These are phyloP conservation scores for Saccharomycopsis sp. DNA, from an alignment of 805 yeast genomes.

Conservation along the genomic window DNA sequence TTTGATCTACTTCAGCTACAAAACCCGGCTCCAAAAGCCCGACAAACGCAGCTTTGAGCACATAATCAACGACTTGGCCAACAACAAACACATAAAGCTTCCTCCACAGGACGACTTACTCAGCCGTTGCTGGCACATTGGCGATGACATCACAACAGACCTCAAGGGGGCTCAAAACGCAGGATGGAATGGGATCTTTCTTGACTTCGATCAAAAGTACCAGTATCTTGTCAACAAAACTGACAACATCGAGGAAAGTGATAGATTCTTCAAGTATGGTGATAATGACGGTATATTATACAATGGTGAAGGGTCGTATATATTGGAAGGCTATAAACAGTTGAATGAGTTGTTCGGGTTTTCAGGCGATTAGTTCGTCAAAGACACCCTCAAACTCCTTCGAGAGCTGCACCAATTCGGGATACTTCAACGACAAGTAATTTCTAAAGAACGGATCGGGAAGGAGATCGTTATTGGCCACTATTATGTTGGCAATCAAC, in stretches of 20 bases:
- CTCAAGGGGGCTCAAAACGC: conserved; percentile 42
- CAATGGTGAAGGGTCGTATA: conserved; percentile 5
- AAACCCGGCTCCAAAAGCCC: conserved; percentile 51
- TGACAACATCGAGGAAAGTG: neutral
- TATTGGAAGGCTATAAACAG: conserved; percentile 2
- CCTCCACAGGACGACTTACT: conserved; percentile 22
- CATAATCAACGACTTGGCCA: conserved; percentile 28
- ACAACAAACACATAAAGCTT: conserved; percentile 20
- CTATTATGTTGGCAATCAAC: conserved; percentile 34
- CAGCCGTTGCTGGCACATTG: conserved; percentile 52
- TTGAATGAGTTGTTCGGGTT: conserved; percentile 1
- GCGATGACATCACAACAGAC: conserved; percentile 56
- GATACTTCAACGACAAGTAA: conserved; percentile 31
- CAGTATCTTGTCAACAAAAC: conserved; percentile 17
- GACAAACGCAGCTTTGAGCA: conserved; percentile 38
- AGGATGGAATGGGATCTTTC: conserved; percentile 56
- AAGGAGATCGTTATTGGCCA: conserved; percentile 29
- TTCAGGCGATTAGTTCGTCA: neutral
- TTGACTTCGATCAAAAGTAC: conserved; percentile 31
- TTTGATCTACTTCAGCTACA: conserved; percentile 48
- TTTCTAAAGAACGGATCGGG: conserved; percentile 36
- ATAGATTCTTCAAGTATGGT: neutral
- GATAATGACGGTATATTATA: neutral
- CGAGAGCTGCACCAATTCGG: conserved; percentile 24
- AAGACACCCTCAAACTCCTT: neutral